Conservation (phyloP, 495 filamentous ascomycete species). For the Evernia prunastri region DNA sequence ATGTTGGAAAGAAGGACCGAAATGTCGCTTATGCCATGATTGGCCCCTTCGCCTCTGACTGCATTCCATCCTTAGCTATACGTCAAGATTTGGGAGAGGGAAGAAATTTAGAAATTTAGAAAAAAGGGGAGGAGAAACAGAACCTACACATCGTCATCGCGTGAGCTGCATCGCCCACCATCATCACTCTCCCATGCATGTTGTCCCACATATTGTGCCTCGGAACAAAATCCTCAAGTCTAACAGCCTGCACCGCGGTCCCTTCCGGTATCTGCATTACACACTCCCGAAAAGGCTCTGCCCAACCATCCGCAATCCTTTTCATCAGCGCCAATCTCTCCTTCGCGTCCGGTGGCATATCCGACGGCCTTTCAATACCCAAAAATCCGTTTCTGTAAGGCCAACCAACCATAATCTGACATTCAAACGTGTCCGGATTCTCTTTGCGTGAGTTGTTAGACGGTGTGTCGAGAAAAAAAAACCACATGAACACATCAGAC, state of each 20-base stretch:
- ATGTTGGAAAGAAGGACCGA: constrained; percentile 33
- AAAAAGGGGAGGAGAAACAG: neutral
- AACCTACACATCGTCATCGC: constrained; percentile 52
- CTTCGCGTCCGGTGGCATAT: constrained; percentile 36
- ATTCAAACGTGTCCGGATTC: constrained; percentile 36
- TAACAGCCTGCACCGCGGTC: constrained; percentile 44
- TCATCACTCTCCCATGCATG: constrained; percentile 37
- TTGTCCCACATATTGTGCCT: constrained; percentile 34
- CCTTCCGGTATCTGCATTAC: constrained; percentile 42
- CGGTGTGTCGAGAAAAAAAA: constrained; percentile 47
- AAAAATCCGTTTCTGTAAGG: constrained; percentile 36
- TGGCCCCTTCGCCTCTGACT: constrained; percentile 54
- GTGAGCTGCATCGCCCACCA: constrained; percentile 50
- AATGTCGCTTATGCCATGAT: constrained; percentile 52
- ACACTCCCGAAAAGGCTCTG: constrained; percentile 47
- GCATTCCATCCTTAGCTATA: constrained; percentile 15
- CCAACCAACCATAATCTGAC: constrained; percentile 51
- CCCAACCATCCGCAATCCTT: constrained; percentile 45
- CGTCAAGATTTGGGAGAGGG: neutral
- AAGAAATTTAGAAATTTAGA: neutral
- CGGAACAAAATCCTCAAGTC: constrained; percentile 45
- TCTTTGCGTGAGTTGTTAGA: constrained; percentile 35
- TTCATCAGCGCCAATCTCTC: constrained; percentile 49
- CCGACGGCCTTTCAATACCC: constrained; percentile 22
- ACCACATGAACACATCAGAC: constrained; percentile 51